Evolutionary conservation across 495 filamentous ascomycete species (phyloP), one percentile per base, ranked within the genome.

Genomic region (Talaromyces wortmannii): DNA sequence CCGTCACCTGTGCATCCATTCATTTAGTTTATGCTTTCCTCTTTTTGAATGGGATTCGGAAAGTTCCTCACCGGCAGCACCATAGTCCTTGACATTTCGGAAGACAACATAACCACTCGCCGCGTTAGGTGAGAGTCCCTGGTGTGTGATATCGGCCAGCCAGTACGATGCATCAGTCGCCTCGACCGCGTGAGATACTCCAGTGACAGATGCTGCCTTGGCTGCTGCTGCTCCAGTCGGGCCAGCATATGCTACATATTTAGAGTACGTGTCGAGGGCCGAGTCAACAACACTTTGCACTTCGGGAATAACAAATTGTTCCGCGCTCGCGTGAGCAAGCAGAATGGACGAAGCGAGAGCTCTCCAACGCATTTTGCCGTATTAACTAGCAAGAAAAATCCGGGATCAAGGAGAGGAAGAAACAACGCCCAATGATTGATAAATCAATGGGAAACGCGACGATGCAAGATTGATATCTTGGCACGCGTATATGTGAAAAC

Each of bases 121-220:
- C 57, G 69, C 71, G 57, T 69, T 76, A 31, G 78, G 69, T 18
- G 77, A 76, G 51, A 70, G 57, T 23, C 78, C 78, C 58, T 86
- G 81, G 29, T 86, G 85, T 31, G 74, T 56, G 58, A 91, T 88
- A 56, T 74, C 75, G 18, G 80, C 76, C 48, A 91, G 64, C 89
- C 90, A 95, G 72, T 84, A 90, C 6, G 65, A 53, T 17, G 67
- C 52, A 47, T 66, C 64, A 29, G 54, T 45, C 6, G 59, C 62
- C 40, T 69, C 64, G 6, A 52, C 57, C n/a, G 63, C 56, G 23
- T 48, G 50, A 17, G 51, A 18, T n/a, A 50, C 16, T 50, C 29
- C 45, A 23, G 55, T 51, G 10, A 36, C 47, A 18, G 56, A 44
- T 4, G 52, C 30, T n/a, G 23, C 30, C 23, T 23, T 23, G 5